Conservation (phyloP, 495 filamentous ascomycete species). For the Xylaria palmicola region DNA sequence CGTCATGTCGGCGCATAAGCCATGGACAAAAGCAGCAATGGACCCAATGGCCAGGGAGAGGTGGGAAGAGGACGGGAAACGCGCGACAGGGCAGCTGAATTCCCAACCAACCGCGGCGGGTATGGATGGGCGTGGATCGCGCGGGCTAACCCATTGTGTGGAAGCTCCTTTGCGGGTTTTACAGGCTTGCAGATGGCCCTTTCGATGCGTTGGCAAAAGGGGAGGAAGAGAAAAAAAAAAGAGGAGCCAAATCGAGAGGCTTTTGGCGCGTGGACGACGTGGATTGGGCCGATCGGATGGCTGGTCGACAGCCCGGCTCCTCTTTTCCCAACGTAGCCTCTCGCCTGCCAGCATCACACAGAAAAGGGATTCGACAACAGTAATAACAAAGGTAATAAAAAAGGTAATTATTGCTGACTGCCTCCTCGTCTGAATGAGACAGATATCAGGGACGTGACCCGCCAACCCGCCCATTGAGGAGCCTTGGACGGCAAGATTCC, state of each 20-base stretch:
- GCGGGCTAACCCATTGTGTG: slow-evolving; percentile 5
- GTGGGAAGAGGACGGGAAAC: slow-evolving; percentile 18
- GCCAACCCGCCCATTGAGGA: neutral
- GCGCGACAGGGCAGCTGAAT: slow-evolving; percentile 23
- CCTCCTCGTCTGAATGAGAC: neutral
- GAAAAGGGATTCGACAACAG: neutral
- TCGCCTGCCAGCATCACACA: neutral
- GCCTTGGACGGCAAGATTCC: neutral
- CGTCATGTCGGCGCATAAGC: slow-evolving; percentile 8
- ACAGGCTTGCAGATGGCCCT: slow-evolving; percentile 15
- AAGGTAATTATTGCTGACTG: neutral
- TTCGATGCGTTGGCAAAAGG: slow-evolving; percentile 19
- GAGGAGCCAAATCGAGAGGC: slow-evolving; percentile 23
- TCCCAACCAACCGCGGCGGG: slow-evolving; percentile 18
- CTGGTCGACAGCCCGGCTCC: slow-evolving; percentile 6
- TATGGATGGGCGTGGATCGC: slow-evolving; percentile 5
- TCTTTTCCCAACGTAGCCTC: slow-evolving; percentile 6
- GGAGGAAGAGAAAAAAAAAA: slow-evolving; percentile 13
- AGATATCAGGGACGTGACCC: neutral
- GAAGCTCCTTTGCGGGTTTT: slow-evolving; percentile 5
- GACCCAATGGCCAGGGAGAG: slow-evolving; percentile 6
- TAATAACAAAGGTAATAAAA: neutral
- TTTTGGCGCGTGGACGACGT: slow-evolving; percentile 27
- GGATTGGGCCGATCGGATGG: slow-evolving; percentile 27
- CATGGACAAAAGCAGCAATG: neutral